Evolutionary conservation across 192 early-diverging fungal species (phyloP), one percentile per base, ranked within the genome.

Genomic region (Allomyces arbusculus): DNA sequence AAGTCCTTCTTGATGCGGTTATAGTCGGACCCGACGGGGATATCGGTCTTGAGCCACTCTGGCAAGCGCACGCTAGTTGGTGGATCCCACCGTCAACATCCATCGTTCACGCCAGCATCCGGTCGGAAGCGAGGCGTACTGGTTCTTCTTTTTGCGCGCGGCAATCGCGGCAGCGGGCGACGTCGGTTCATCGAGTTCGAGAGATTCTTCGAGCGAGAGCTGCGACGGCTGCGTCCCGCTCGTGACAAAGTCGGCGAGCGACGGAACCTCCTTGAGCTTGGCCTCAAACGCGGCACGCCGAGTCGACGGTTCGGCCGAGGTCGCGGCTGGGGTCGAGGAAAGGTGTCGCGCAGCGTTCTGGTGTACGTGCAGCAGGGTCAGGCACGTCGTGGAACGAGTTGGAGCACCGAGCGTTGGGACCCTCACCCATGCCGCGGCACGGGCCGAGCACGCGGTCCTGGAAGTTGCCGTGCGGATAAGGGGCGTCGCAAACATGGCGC

Each of bases 11-110:
- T 92, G 73, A 98, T 90, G 63, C 78, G 71, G 10, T 83, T 80
- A 69, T 82, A 94, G 67, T 88, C 86, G 64, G 80, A 71, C 64
- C 92, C 90, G 20, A 79, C 76, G 0, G 93, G 91, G 66, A 94
- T 91, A 23, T 89, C 86, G 2, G 92, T 94, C 77, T 98, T 98
- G 43, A 95, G 82, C 95, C 95, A 98, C 44, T 79, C 77, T 2
- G 95, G 95, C 55, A 97, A 81, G 44, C 86, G 78, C 16, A 23
- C 22, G 23, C 20, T 68, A 63, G 40, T 63, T 63, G n/a, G 0
- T 28, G n/a, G n/a, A n/a, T n/a, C n/a, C n/a, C n/a, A 43, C 63
- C 40, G 26, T 19, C 40, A 28, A 22, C 63, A 20, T 16, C n/a
- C 63, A 22, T 19, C n/a, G n/a, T n/a, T n/a, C n/a, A n/a, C n/a